These are phyloP conservation scores for Guadua angustifolia DNA, from an alignment of 176 grass and related monocot genomes.

Conservation along the genomic window DNA sequence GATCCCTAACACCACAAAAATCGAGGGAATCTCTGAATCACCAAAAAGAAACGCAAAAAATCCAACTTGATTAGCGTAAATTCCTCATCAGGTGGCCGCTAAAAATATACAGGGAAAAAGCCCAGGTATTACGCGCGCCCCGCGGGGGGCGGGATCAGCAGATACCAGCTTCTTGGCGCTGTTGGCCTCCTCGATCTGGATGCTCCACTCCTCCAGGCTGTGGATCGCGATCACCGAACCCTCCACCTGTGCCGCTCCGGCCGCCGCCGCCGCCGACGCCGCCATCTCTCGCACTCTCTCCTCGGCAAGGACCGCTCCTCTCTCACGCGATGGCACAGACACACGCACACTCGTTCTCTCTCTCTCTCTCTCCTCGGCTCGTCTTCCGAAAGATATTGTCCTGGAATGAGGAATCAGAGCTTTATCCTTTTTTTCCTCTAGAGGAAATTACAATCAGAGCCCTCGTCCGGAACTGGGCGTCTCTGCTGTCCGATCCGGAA, in stretches of 20 bases:
- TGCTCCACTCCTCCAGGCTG: slow-evolving; percentile 71
- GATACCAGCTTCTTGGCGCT: slow-evolving; percentile 68
- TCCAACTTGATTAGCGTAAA: neutral
- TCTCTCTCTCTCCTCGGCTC: neutral
- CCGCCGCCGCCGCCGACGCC: neutral
- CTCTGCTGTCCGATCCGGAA: neutral
- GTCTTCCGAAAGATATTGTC: slow-evolving; percentile 33
- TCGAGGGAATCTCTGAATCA: neutral
- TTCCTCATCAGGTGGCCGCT: neutral
- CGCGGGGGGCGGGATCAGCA: no score
- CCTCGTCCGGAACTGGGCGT: neutral
- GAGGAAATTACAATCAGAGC: neutral
- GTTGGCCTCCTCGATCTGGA: slow-evolving; percentile 76
- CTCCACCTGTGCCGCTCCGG: neutral
- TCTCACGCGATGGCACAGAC: slow-evolving; percentile 24
- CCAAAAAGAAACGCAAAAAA: neutral
- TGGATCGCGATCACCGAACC: slow-evolving; percentile 64
- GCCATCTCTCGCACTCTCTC: neutral
- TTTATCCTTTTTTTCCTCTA: neutral
- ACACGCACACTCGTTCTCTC: neutral
- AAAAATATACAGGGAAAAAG: neutral
- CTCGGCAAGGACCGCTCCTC: slow-evolving; percentile 5
- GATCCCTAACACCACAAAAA: neutral
- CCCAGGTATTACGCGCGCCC: neutral
- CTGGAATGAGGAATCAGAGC: neutral